Evolutionary conservation across 352 stramenopile species (phyloP).

Genomic region (Pythium volutum): DNA sequence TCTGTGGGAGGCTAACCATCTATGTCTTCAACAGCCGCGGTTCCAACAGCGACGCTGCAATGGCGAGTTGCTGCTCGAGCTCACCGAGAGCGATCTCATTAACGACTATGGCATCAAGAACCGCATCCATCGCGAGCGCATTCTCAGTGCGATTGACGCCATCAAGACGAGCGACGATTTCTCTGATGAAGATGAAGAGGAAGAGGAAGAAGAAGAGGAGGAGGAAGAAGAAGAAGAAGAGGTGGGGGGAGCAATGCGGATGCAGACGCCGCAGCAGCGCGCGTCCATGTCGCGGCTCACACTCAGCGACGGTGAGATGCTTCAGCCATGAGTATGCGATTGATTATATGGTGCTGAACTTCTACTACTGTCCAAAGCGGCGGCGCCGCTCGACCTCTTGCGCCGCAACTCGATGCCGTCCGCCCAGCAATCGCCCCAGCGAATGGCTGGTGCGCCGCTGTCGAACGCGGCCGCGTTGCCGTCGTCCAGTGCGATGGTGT

Average conservation of each 20-base stretch:
- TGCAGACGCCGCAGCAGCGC: constrained; percentile 10
- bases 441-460: background rate
- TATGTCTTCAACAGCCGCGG: constrained; percentile 40
- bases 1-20: constrained; percentile 3
- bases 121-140: constrained; percentile 59
- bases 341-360: too few relatives aligned
- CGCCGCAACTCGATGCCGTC: constrained; percentile 43
- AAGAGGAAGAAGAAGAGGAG: constrained; percentile 41
- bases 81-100: constrained; percentile 73
- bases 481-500: constrained; percentile 63
- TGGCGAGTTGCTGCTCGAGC: constrained; percentile 62
- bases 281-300: constrained; percentile 17
- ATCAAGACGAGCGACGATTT: constrained; percentile 73
- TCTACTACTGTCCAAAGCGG: background rate
- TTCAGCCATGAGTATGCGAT: too few relatives aligned
- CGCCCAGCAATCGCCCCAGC: constrained; percentile 21
- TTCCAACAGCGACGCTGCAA: constrained; percentile 70
- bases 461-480: constrained; percentile 25
- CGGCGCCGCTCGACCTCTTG: constrained; percentile 42
- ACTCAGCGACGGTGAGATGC: constrained; percentile 23
- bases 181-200: constrained; percentile 56
- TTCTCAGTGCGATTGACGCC: constrained; percentile 71
- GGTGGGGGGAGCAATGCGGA: constrained; percentile 9
- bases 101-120: constrained; percentile 75
- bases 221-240: constrained; percentile 36